phyloP scores from a whole-genome alignment of 2,329 filamentous ascomycete species.

The Paracamarosporium sp. region DNA sequence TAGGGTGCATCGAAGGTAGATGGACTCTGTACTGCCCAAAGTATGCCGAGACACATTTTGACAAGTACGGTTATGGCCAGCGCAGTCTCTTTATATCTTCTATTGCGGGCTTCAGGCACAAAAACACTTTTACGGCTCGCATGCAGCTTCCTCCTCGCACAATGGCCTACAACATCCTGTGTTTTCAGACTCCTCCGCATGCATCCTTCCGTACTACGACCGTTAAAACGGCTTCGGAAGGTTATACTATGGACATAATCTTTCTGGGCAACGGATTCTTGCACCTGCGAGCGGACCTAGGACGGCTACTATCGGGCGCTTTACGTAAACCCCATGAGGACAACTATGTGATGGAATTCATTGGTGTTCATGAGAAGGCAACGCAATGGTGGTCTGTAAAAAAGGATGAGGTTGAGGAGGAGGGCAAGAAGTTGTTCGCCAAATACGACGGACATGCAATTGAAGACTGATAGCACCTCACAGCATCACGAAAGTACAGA shows the following conservation, averaged over 20 bases:
- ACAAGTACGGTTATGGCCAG: conserved; percentile 35
- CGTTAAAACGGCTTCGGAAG: conserved; percentile 28
- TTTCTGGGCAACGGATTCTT: conserved; percentile 41
- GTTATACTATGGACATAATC: conserved; percentile 31
- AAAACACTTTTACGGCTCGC: conserved; percentile 27
- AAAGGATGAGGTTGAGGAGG: conserved; percentile 23
- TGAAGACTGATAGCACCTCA: not conserved
- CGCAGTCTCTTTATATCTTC: conserved; percentile 31
- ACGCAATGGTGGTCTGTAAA: conserved; percentile 17
- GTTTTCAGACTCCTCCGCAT: conserved; percentile 33
- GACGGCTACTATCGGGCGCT: conserved; percentile 35
- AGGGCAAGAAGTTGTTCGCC: conserved; percentile 22
- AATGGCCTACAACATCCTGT: conserved; percentile 23
- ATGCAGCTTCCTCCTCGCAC: conserved; percentile 36
- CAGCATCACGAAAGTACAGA: not conserved
- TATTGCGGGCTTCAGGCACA: conserved; percentile 20
- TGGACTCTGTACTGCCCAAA: conserved; percentile 37
- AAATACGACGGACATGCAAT: conserved; percentile 21
- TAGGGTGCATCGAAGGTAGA: conserved; percentile 27
- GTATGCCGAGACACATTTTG: conserved; percentile 31
- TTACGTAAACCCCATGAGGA: conserved; percentile 15
- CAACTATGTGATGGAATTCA: conserved; percentile 28
- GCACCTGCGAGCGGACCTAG: conserved; percentile 32
- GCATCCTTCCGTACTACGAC: conserved; percentile 31
- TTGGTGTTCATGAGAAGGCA: conserved; percentile 27